These are phyloP conservation scores for Lathyrus tuberosus DNA, from an alignment of 306 rosid species.

Conservation along the genomic window DNA sequence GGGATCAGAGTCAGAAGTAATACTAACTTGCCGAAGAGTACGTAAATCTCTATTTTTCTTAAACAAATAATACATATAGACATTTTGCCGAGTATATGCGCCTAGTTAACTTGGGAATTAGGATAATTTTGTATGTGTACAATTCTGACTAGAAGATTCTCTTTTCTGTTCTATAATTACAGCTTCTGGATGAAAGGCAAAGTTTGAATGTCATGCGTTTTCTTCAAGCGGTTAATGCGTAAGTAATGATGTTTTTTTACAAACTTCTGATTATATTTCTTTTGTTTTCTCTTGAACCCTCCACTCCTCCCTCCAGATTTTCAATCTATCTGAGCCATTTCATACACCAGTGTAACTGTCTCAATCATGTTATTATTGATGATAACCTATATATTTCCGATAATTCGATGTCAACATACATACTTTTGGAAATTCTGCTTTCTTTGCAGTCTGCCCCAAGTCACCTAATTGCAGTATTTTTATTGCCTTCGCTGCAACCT, in stretches of 20 bases:
- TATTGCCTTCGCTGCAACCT: too few relatives aligned
- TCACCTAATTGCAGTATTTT: too few relatives aligned
- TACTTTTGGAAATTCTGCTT: too few relatives aligned
- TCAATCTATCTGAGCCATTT: not conserved
- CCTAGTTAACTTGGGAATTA: not conserved
- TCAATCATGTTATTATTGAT: too few relatives aligned
- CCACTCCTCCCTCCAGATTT: too few relatives aligned
- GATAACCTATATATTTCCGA: not conserved
- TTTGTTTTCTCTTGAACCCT: constrained; percentile 7
- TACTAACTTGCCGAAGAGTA: constrained; percentile 78
- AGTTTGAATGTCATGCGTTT: constrained; percentile 85
- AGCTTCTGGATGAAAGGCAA: constrained; percentile 87
- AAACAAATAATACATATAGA: constrained; percentile 13
- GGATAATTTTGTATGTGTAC: not conserved
- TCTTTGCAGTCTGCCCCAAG: too few relatives aligned
- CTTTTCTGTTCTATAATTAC: constrained; percentile 42
- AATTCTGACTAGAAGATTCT: constrained; percentile 27
- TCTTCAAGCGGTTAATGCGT: constrained; percentile 78
- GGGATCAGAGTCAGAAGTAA: constrained; percentile 62
- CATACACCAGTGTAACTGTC: not conserved
- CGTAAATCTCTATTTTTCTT: constrained; percentile 37
- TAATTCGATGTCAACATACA: too few relatives aligned
- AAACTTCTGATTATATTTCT: not conserved
- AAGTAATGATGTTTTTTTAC: constrained; percentile 38
- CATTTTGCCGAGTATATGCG: not conserved